Evolutionary conservation across 495 filamentous ascomycete genomes (phyloP).

Genomic region (Umbilicaria muhlenbergii): DNA sequence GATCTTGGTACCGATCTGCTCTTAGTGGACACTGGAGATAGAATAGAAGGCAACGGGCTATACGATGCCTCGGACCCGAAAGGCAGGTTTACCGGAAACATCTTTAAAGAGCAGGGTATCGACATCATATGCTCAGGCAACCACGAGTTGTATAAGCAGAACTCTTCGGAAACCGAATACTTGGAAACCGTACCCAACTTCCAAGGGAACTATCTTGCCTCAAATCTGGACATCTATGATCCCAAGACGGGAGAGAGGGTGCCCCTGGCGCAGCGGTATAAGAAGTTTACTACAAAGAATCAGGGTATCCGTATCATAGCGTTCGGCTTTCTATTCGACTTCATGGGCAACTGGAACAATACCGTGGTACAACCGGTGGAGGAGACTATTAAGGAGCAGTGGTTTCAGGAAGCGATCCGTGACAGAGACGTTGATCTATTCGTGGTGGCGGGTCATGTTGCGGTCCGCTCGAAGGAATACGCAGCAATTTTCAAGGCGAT

Average conservation of each 20-base stretch:
- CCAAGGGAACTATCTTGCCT: conserved; percentile 60
- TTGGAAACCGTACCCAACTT: conserved; percentile 64
- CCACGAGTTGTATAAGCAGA: conserved; percentile 80
- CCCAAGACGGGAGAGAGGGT: conserved; percentile 49
- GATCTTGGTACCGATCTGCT: conserved; percentile 65
- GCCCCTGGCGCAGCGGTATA: conserved; percentile 67
- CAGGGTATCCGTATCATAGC: conserved; percentile 69
- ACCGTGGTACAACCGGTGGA: conserved; percentile 67
- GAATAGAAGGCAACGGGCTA: conserved; percentile 91
- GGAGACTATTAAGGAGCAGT: conserved; percentile 62
- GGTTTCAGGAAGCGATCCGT: conserved; percentile 78
- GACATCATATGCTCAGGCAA: conserved; percentile 85
- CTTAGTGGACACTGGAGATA: conserved; percentile 85
- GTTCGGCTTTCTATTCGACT: conserved; percentile 91
- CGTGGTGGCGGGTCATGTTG: conserved; percentile 75
- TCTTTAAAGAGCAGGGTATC: conserved; percentile 65
- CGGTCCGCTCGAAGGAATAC: conserved; percentile 64
- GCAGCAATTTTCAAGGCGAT: conserved; percentile 64
- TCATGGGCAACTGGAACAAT: conserved; percentile 76
- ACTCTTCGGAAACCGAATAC: conserved; percentile 64
- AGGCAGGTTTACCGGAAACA: conserved; percentile 73
- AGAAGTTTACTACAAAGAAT: conserved; percentile 80
- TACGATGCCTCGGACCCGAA: conserved; percentile 83
- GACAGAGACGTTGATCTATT: conserved; percentile 76
- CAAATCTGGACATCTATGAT: conserved; percentile 81